These are phyloP conservation scores for Fomitopsis pinicola DNA, from an alignment of 1,284 basidiomycete genomes.

Conservation along the genomic window DNA sequence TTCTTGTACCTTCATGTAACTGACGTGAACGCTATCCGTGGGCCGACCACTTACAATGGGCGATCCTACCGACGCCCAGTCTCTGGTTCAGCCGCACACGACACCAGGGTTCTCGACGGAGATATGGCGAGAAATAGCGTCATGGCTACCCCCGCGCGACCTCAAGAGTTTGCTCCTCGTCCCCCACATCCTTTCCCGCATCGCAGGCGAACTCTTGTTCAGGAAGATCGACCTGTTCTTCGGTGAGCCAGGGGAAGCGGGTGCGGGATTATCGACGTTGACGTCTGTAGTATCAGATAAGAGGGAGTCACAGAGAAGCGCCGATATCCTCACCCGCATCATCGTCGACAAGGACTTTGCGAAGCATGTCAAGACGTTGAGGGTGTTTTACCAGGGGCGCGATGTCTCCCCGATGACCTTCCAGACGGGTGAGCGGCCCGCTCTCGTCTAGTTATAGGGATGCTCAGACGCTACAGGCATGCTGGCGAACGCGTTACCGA, in stretches of 20 bases:
- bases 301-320: slow-evolving; percentile 59
- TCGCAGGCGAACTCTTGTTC: slow-evolving; percentile 66
- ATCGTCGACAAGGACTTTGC: slow-evolving; percentile 60
- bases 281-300: slow-evolving; percentile 32
- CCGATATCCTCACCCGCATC: slow-evolving; percentile 65
- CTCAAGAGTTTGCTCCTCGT: slow-evolving; percentile 60
- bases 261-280: background rate
- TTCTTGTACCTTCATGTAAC: background rate
- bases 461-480: slow-evolving; percentile 39
- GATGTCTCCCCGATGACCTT: slow-evolving; percentile 55
- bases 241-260: slow-evolving; percentile 17
- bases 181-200: slow-evolving; percentile 60
- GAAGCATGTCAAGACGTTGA: slow-evolving; percentile 49
- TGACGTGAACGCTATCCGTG: background rate
- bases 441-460: background rate
- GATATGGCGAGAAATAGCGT: slow-evolving; percentile 67
- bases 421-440: slow-evolving; percentile 46
- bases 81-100: slow-evolving; percentile 14
- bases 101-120: slow-evolving; percentile 54
- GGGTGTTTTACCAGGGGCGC: slow-evolving; percentile 49
- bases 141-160: slow-evolving; percentile 58
- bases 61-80: slow-evolving; percentile 9
- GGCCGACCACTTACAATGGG: slow-evolving; percentile 2
- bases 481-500: slow-evolving; percentile 63
- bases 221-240: slow-evolving; percentile 60